Base-by-base conservation (phyloP, 2,329 filamentous ascomycete genomes). In the Calonectria hongkongensis region DNA sequence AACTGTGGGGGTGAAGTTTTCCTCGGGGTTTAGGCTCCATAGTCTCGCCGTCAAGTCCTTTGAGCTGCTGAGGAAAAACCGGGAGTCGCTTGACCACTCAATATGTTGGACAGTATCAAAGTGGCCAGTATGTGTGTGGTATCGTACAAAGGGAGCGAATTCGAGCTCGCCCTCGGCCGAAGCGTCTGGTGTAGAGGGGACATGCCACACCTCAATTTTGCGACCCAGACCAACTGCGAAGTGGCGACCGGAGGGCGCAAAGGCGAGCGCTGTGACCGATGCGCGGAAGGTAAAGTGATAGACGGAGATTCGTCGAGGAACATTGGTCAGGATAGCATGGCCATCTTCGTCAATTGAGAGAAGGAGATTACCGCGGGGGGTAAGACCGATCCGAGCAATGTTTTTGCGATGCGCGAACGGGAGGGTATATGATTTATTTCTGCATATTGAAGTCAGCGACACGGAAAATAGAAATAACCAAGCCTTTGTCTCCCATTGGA, bases 221-320 rank as follows among this genome's bases (percentile, higher is more conserved):
- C 96, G 91, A 43, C 95, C 96, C 28, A 98, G 87, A 54, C 93
- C 96, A 43, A 96, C 96, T 30, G 94, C 96, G 81, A 99, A 99
- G 85, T 98, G 92, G 62, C 93, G 92, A 27, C 97, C 97, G 1
- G 95, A 97, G 0, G 96, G 96, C 27, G 97, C 95, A 81, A 99
- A 99, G 0, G 94, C 90, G 41, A 99, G 92, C 0, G 96, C 92
- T 16, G 95, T 94, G 47, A 98, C 93, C 16, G 92, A 87, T n/a
- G 91, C 90, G 80, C 94, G 94, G 86, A 99, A 97, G n/a, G 96
- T 96, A 84, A 99, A 98, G 84, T 98, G 93, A 82, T 98, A 97
- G 66, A 99, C 92, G 7, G 94, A 91, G 76, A 98, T 94, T 75
- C 95, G 92, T 74, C 96, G 93, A 33, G 91, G 92, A 45, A 98